Percentiles rank a stretch among this genome's conserved stretches.
Conservation (phyloP, 2,329 filamentous ascomycete species). For the Rachicladosporium sp. region DNA sequence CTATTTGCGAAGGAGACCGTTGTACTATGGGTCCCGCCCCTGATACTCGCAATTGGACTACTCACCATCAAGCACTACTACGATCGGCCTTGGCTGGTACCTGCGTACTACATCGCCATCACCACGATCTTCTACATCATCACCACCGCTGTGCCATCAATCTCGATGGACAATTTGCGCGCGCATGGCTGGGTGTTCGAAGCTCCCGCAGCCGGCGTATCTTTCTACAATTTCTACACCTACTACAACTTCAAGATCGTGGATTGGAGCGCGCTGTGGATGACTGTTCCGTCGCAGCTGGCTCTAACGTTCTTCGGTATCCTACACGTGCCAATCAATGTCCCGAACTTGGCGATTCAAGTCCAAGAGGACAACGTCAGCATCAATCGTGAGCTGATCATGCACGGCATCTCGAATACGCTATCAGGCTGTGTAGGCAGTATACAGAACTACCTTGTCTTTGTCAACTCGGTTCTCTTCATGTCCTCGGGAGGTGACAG, state of each 20-base stretch:
- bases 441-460: slow-evolving; percentile 92
- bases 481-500: slow-evolving; percentile 84
- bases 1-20: slow-evolving; percentile 64
- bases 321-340: slow-evolving; percentile 94
- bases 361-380: slow-evolving; percentile 86
- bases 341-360: slow-evolving; percentile 81
- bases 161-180: slow-evolving; percentile 57
- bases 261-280: slow-evolving; percentile 69
- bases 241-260: slow-evolving; percentile 58
- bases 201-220: slow-evolving; percentile 68
- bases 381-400: slow-evolving; percentile 78
- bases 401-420: slow-evolving; percentile 88
- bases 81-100: slow-evolving; percentile 73
- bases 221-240: slow-evolving; percentile 97
- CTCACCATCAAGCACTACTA: slow-evolving; percentile 65
- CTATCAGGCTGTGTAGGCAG: slow-evolving; percentile 77
- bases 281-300: slow-evolving; percentile 87
- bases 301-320: slow-evolving; percentile 96
- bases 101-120: slow-evolving; percentile 71
- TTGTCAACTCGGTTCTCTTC: slow-evolving; percentile 95
- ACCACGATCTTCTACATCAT: slow-evolving; percentile 68
- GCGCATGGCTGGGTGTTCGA: slow-evolving; percentile 81
- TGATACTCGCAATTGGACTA: slow-evolving; percentile 62
- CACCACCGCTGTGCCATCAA: slow-evolving; percentile 54
- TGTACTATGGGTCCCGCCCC: slow-evolving; percentile 69